phyloP scores from a whole-genome alignment of 2,329 filamentous ascomycete species.

The Fusarium incarnatum region DNA sequence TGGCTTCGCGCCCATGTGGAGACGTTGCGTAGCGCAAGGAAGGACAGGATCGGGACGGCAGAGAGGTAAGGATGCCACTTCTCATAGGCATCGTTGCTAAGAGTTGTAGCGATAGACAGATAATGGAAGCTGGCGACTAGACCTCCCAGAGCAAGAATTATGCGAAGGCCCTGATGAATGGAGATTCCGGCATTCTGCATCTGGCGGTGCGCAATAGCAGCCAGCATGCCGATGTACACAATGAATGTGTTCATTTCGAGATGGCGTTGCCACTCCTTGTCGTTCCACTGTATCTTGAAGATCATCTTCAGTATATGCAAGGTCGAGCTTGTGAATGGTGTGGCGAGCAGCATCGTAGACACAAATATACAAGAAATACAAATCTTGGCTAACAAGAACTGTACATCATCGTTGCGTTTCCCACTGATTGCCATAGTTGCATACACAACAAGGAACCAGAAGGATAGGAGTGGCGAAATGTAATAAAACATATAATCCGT shows the following conservation, averaged over 20 bases:
- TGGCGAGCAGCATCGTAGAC: conserved; percentile 34
- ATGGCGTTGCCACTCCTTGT: conserved; percentile 61
- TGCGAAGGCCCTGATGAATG: conserved; percentile 19
- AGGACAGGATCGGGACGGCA: conserved; percentile 63
- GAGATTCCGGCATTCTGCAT: conserved; percentile 15
- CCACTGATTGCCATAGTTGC: conserved; percentile 58
- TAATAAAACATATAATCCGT: conserved; percentile 65
- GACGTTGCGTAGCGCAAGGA: conserved; percentile 64
- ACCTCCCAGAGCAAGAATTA: conserved; percentile 48
- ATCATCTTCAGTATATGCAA: conserved; percentile 50
- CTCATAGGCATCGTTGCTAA: conserved; percentile 53
- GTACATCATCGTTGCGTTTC: conserved; percentile 56
- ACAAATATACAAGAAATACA: conserved; percentile 54
- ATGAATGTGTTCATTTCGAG: conserved; percentile 65
- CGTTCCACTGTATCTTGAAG: conserved; percentile 61
- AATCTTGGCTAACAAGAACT: conserved; percentile 62
- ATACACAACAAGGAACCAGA: conserved; percentile 71
- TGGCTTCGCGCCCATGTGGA: conserved; percentile 16
- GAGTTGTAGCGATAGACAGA: neutral
- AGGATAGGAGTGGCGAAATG: conserved; percentile 67
- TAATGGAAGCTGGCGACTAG: neutral
- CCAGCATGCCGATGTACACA: conserved; percentile 66
- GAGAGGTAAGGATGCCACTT: conserved; percentile 64
- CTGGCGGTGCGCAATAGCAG: conserved; percentile 44
- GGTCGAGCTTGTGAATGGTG: conserved; percentile 16